Evolutionary conservation across 257 asterid genomes (phyloP).

Genomic region (Solanum dulcamara): DNA sequence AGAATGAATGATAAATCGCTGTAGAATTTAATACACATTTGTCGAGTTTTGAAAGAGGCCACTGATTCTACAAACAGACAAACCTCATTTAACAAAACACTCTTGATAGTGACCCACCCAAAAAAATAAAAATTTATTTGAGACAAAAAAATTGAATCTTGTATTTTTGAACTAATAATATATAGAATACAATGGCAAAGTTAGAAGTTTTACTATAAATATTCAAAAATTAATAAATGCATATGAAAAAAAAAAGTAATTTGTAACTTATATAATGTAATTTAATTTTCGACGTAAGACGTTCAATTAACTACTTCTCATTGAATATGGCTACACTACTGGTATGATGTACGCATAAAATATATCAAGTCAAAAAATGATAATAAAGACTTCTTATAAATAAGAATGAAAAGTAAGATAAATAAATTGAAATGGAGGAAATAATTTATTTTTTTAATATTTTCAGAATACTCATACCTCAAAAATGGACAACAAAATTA

Average conservation of each 20-base stretch:
- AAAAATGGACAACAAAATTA: background rate
- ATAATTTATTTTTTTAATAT: background rate
- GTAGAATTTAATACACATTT: conserved; percentile 18
- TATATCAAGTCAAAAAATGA: too few relatives aligned
- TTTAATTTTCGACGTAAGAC: background rate
- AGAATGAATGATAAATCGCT: conserved; percentile 3
- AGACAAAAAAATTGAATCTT: background rate
- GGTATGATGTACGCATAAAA: background rate
- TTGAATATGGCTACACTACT: background rate
- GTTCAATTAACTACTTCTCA: background rate
- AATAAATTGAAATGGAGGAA: rapidly evolving
- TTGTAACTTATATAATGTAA: background rate
- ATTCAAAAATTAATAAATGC: background rate
- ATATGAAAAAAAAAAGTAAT: background rate
- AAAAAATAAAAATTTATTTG: background rate
- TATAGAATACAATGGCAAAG: background rate
- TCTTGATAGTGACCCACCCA: conserved; percentile 28
- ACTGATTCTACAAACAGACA: conserved; percentile 35
- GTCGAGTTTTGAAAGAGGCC: conserved; percentile 49
- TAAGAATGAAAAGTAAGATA: background rate
- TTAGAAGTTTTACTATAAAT: rapidly evolving
- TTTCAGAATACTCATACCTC: background rate
- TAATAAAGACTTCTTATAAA: background rate
- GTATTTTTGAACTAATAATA: rapidly evolving
- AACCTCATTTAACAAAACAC: conserved; percentile 19